Conservation (phyloP, 2,329 filamentous ascomycete species). For the Ceratocystiopsis sp. region DNA sequence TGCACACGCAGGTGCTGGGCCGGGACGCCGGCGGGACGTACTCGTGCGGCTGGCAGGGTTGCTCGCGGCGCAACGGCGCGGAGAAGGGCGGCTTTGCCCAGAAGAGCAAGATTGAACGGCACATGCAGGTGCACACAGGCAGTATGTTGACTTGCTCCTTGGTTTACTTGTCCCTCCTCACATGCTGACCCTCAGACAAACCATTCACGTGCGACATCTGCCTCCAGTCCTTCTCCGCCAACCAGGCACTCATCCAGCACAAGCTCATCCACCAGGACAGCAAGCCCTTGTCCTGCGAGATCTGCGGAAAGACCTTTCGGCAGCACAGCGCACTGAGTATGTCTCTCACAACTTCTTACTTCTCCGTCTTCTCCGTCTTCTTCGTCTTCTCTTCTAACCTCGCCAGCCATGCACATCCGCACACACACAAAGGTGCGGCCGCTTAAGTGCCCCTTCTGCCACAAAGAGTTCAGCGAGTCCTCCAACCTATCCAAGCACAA, state of each 20-base stretch:
- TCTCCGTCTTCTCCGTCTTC: neutral
- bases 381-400: neutral
- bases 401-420: conserved; percentile 45
- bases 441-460: conserved; percentile 37
- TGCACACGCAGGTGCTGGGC: conserved; percentile 29
- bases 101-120: conserved; percentile 45
- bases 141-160: conserved; percentile 27
- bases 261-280: conserved; percentile 48
- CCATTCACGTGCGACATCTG: conserved; percentile 40
- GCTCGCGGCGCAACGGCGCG: conserved; percentile 28
- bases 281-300: conserved; percentile 42
- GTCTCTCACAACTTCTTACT: conserved; percentile 11
- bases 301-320: conserved; percentile 42
- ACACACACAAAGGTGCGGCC: conserved; percentile 51
- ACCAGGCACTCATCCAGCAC: conserved; percentile 52
- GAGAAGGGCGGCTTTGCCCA: conserved; percentile 33
- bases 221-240: conserved; percentile 41
- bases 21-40: conserved; percentile 29
- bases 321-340: conserved; percentile 50
- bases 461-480: conserved; percentile 44
- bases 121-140: conserved; percentile 48
- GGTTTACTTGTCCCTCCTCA: neutral
- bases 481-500: conserved; percentile 51
- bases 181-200: conserved; percentile 28
- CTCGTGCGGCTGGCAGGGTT: conserved; percentile 38